Base-by-base conservation (phyloP, 2,329 filamentous ascomycete species). In the Ascochyta koolunga region DNA sequence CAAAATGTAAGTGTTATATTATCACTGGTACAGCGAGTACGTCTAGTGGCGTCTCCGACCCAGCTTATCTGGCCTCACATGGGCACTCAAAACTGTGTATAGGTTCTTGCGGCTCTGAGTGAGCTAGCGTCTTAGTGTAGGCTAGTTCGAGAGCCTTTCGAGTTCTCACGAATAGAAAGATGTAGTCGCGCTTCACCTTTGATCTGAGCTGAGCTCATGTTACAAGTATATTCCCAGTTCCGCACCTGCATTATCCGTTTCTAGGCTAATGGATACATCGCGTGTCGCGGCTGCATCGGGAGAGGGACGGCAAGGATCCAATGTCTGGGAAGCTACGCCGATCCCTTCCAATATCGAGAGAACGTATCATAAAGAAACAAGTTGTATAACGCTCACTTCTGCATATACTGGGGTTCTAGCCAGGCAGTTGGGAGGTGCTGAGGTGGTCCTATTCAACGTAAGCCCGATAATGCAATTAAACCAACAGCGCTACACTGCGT, bases 231-330 rank as follows among this genome's bases (percentile, higher is more conserved):
- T 54, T 57, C 59, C 53, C 38, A 42, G 59, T 45, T 43, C 9
- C 46, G 25, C 35, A 19, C 46, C 37, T 50, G 27, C 29, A 40
- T 56, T 58, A 60, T 54, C 31, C 60, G 48, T 31, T 50, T 52
- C 45, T 27, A 15, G 56, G 59, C 45, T 56, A 63, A 54, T 39
- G 38, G 18, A 53, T 45, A 54, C 32, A 25, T 59, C 58, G 61
- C 58, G 58, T 64, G 50, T 45, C 62, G 66, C 66, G 66, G 60
- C 49, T 71, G 62, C 58, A 61, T 64, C 68, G 66, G 67, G 67
- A 70, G 62, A 65, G 53, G 54, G 56, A 52, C 60, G 54, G 50
- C 40, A 59, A 39, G 57, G 50, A 51, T 59, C 35, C 35, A 43
- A 53, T 27, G 39, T 24, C 46, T 49, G 50, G 57, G 60, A 54